Evolutionary conservation across 2,329 filamentous ascomycete genomes (phyloP), one percentile per base, ranked within the genome.

Genomic region (Trichoderma sp.): DNA sequence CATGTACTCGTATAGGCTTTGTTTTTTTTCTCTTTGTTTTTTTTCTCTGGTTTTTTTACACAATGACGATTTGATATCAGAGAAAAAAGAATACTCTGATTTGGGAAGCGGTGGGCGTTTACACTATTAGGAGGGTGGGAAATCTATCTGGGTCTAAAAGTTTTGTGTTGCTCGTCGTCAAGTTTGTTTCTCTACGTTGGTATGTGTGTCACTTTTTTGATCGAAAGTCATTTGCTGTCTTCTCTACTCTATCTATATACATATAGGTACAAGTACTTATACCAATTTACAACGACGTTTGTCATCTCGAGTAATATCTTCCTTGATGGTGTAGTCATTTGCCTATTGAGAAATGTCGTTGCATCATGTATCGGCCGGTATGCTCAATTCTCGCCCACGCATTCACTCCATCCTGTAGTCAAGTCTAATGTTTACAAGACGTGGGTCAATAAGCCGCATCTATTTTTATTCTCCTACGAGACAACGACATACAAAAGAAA

Each of bases 31-130:
- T 27, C 35, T 37, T 37, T 37, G 19, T 56, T 68, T 29, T 58
- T 27, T 29, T 37, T 53, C 27, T 27, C 35, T 2, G 5, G n/a
- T 24, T 24, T 33, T 27, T 19, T 27, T 55, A 57, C 13, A 62
- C 59, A 52, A 49, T 57, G 56, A 53, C 59, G 66, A 63, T 29
- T 57, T 68, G 57, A 68, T 47, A 58, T 58, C 33, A 24, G 24
- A 27, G 55, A 53, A 5, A 14, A 13, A 35, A 35, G n/a, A n/a
- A 11, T 33, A 49, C 70, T 71, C 74, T 68, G 75, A 74, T 79
- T 56, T 68, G 52, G 59, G 66, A 40, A 68, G 78, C 80, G 71
- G 71, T 72, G 72, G 75, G 72, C 71, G 70, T 70, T 69, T 71
- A 65, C 63, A 75, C 75, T 70, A 75, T 75, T 71, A 76, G 58